Evolutionary conservation across 2,329 filamentous ascomycete genomes (phyloP).

Genomic region (Coniochaeta sp.): DNA sequence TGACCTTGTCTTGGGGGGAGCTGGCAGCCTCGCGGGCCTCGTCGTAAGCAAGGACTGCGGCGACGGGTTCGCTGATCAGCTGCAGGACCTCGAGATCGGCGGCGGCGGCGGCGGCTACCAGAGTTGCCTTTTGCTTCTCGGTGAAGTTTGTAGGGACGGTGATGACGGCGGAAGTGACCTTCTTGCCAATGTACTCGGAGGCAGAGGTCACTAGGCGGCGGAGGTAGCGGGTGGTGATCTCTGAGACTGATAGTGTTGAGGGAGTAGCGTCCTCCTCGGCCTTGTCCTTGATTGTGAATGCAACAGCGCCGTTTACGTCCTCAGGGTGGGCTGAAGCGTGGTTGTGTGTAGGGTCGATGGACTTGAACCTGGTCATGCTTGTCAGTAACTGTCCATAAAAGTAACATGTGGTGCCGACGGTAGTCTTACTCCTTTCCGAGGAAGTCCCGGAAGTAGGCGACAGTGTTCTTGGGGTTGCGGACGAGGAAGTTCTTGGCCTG

Average conservation of each 20-base stretch:
- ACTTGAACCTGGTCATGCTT: slow-evolving; percentile 61
- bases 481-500: slow-evolving; percentile 93
- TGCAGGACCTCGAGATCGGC: slow-evolving; percentile 87
- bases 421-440: slow-evolving; percentile 76
- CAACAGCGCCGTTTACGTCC: slow-evolving; percentile 62
- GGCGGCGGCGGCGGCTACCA: slow-evolving; percentile 68
- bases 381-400: neutral
- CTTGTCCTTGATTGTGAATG: slow-evolving; percentile 80
- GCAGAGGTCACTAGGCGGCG: slow-evolving; percentile 75
- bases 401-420: neutral
- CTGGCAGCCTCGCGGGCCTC: slow-evolving; percentile 67
- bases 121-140: slow-evolving; percentile 76
- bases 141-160: slow-evolving; percentile 90
- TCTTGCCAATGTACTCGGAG: slow-evolving; percentile 85
- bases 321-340: slow-evolving; percentile 88
- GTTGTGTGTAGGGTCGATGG: slow-evolving; percentile 91
- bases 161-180: slow-evolving; percentile 90
- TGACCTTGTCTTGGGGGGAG: slow-evolving; percentile 64
- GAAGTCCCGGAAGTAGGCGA: slow-evolving; percentile 94
- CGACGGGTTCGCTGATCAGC: slow-evolving; percentile 84
- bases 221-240: slow-evolving; percentile 79
- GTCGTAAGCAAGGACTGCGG: slow-evolving; percentile 85
- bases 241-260: slow-evolving; percentile 68
- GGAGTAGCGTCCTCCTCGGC: slow-evolving; percentile 46
- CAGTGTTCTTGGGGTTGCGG: slow-evolving; percentile 86